Percentiles rank a stretch among this genome's conserved stretches.
Evolutionary conservation across 352 stramenopile species (phyloP).

Genomic region (Thalassiosira hispida): DNA sequence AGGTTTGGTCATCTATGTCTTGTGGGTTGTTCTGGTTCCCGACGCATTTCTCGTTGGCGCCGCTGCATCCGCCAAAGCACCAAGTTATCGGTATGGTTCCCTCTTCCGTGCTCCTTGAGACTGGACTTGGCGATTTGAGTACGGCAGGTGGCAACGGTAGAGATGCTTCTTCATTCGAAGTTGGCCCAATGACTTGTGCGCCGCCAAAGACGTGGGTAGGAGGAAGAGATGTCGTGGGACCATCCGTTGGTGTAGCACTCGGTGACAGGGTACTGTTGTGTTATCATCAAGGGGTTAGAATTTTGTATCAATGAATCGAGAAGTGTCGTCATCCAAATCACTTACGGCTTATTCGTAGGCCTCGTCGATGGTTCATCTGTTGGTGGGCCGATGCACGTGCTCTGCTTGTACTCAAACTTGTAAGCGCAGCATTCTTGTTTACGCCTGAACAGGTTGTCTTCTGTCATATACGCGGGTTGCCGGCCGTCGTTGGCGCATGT

Average conservation of each 20-base stretch:
- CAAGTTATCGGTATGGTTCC: constrained; percentile 35
- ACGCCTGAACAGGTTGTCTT: constrained; percentile 49
- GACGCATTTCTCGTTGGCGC: constrained; percentile 43
- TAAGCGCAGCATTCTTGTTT: constrained; percentile 59
- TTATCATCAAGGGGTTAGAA: not conserved
- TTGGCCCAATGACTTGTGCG: constrained; percentile 36
- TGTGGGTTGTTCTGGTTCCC: constrained; percentile 64
- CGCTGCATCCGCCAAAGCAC: constrained; percentile 45
- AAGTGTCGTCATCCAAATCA: no score
- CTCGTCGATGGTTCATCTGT: constrained; percentile 26
- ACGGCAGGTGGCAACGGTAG: constrained; percentile 10
- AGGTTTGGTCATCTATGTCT: constrained; percentile 42
- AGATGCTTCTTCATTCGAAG: not conserved
- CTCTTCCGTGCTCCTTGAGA: not conserved
- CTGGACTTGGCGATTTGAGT: constrained; percentile 4
- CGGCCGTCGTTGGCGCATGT: constrained; percentile 58
- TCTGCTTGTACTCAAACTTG: constrained; percentile 58
- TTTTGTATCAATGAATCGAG: no score
- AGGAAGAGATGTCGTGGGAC: not conserved
- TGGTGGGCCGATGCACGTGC: constrained; percentile 43
- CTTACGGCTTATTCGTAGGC: constrained; percentile 19
- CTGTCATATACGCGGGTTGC: constrained; percentile 43
- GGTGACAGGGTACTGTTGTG: constrained; percentile 17
- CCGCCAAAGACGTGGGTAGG: constrained; percentile 37
- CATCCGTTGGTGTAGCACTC: constrained; percentile 19